These are phyloP conservation scores for Sporothrix protearum DNA, from an alignment of 2,329 filamentous ascomycete species.

Conservation along the genomic window DNA sequence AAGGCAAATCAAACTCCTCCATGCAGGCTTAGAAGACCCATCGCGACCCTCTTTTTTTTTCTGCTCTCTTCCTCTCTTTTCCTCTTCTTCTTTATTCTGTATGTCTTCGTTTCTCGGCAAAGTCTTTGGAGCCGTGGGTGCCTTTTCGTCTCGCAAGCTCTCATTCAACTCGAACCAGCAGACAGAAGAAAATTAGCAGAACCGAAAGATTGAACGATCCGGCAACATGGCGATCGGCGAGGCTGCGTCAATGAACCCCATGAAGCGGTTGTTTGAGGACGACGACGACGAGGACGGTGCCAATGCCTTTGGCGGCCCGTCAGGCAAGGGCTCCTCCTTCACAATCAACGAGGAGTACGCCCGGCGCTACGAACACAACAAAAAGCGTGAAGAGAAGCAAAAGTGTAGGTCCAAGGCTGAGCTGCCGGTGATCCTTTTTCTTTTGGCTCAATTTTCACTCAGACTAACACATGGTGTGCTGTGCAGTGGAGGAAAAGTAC, in stretches of 20 bases:
- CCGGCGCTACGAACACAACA: conserved; percentile 89
- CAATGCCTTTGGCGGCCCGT: conserved; percentile 25
- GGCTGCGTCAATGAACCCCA: conserved; percentile 29
- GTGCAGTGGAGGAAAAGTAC: conserved; percentile 84
- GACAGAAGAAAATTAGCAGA: background rate
- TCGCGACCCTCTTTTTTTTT: conserved; percentile 3
- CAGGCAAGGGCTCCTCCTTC: conserved; percentile 44
- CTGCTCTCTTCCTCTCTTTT: background rate
- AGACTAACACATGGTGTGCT: conserved; percentile 28
- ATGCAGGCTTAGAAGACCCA: background rate
- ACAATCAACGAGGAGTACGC: conserved; percentile 92
- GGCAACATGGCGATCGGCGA: conserved; percentile 4
- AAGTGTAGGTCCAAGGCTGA: conserved; percentile 52
- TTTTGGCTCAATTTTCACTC: no score
- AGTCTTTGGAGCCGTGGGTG: conserved; percentile 19
- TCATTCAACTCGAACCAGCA: background rate
- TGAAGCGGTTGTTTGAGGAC: conserved; percentile 55
- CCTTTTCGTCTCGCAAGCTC: conserved; percentile 16
- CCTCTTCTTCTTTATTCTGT: background rate
- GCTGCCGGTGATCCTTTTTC: no score
- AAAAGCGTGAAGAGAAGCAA: conserved; percentile 86
- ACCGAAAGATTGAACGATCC: background rate
- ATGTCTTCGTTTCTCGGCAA: conserved; percentile 26
- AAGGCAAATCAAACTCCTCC: background rate
- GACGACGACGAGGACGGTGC: conserved; percentile 42